Percentiles rank a stretch among this genome's conserved stretches.
Conservation (phyloP, 805 yeast genomes). For the Metschnikowia amazonensis region DNA sequence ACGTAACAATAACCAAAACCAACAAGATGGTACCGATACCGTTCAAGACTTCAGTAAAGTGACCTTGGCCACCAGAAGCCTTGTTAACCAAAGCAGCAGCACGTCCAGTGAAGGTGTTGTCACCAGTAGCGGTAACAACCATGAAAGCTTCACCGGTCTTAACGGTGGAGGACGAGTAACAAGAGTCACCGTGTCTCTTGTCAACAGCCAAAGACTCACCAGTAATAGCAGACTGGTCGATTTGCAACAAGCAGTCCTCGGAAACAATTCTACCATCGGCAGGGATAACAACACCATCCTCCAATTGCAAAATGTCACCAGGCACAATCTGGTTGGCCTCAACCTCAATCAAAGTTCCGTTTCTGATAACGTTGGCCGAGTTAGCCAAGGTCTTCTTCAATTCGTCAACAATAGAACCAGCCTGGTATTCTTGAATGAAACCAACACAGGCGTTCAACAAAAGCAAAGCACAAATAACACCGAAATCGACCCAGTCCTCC, state of each 20-base stretch:
- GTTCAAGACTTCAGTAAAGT: conserved; percentile 94
- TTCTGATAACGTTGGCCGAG: conserved; percentile 81
- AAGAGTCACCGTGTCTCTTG: conserved; percentile 81
- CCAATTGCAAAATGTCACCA: conserved; percentile 89
- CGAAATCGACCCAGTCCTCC: conserved; percentile 98
- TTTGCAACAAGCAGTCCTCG: conserved; percentile 81
- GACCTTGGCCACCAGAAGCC: conserved; percentile 92
- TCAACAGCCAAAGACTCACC: conserved; percentile 97
- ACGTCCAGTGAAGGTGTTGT: conserved; percentile 92
- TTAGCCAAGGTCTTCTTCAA: conserved; percentile 92
- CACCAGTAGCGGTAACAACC: conserved; percentile 95
- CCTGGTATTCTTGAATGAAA: conserved; percentile 96
- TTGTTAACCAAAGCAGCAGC: conserved; percentile 95
- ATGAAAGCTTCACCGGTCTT: conserved; percentile 94
- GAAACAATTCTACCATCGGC: conserved; percentile 89
- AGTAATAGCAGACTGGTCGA: conserved; percentile 95
- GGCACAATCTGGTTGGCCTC: conserved; percentile 87
- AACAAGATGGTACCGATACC: conserved; percentile 93
- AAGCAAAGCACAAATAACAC: conserved; percentile 89
- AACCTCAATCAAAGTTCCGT: conserved; percentile 71
- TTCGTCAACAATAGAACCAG: conserved; percentile 96
- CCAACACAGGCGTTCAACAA: conserved; percentile 89
- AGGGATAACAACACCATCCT: conserved; percentile 90
- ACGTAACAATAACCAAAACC: conserved; percentile 82
- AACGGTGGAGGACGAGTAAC: conserved; percentile 90